Evolutionary conservation across 2,329 filamentous ascomycete species (phyloP).

Genomic region (Trichoderma citrinoviride): DNA sequence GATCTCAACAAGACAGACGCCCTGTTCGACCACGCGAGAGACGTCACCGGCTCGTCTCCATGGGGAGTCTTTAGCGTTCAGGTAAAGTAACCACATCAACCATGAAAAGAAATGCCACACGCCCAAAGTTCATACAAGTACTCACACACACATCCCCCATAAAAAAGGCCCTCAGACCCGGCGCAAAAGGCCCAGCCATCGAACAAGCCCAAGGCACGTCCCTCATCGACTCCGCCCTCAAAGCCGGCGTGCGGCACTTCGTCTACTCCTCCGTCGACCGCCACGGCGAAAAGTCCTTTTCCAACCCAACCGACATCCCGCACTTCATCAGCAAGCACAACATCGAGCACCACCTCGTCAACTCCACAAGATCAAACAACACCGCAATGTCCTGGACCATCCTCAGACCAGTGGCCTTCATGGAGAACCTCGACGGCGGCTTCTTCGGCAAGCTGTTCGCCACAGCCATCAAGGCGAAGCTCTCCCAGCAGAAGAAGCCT

Average conservation of each 20-base stretch:
- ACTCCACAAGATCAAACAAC: neutral
- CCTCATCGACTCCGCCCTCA: neutral
- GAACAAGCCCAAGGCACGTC: neutral
- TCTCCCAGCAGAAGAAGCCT: neutral
- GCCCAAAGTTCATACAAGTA: neutral
- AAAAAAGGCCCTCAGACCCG: neutral
- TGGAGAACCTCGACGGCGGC: neutral
- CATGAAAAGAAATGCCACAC: neutral
- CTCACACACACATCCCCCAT: neutral
- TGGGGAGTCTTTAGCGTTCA: neutral
- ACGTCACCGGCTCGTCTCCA: neutral
- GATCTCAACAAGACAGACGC: neutral
- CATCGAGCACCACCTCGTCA: neutral
- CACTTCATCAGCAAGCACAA: constrained; percentile 7
- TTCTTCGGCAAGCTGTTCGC: neutral
- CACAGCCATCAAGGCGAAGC: neutral
- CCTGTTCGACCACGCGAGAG: neutral
- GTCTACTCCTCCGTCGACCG: constrained; percentile 1
- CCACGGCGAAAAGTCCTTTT: neutral
- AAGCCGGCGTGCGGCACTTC: neutral
- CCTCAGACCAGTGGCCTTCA: neutral
- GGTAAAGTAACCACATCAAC: neutral
- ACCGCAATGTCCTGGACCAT: neutral
- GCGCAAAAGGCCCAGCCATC: neutral
- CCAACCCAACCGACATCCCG: neutral